phyloP scores from a whole-genome alignment of 2,329 filamentous ascomycete genomes.

The Tolypocladium nubicola region DNA sequence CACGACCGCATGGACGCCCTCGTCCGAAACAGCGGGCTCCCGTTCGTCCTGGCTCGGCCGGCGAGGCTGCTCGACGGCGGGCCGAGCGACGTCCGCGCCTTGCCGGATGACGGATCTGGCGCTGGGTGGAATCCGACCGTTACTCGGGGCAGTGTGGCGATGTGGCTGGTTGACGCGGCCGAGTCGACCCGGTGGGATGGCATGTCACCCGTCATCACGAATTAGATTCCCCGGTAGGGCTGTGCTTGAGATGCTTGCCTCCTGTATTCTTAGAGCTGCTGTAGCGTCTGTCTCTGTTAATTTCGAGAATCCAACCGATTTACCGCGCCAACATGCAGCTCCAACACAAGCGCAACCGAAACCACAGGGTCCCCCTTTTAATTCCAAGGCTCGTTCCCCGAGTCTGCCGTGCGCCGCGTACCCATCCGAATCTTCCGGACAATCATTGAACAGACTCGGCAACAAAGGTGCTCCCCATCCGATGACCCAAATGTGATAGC shows the following conservation, averaged over 20 bases:
- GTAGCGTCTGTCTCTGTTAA: conserved; percentile 16
- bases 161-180: conserved; percentile 32
- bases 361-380: not conserved
- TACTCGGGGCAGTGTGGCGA: conserved; percentile 28
- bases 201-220: conserved; percentile 32
- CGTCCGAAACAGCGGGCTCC: conserved; percentile 19
- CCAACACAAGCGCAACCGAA: not conserved
- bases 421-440: not conserved
- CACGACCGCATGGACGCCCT: conserved; percentile 34
- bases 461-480: not conserved
- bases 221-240: not conserved
- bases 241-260: not conserved
- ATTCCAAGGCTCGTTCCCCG: not conserved
- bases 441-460: not conserved
- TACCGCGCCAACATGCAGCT: not conserved
- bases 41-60: conserved; percentile 32
- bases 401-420: not conserved
- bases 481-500: not conserved
- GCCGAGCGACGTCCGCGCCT: conserved; percentile 23
- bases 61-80: conserved; percentile 29
- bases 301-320: not conserved
- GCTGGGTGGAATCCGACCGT: conserved; percentile 27
- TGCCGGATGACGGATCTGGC: conserved; percentile 29
- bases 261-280: not conserved
- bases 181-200: conserved; percentile 30